phyloP scores from a whole-genome alignment of 257 asterid species.

The Gentiana dahurica region DNA sequence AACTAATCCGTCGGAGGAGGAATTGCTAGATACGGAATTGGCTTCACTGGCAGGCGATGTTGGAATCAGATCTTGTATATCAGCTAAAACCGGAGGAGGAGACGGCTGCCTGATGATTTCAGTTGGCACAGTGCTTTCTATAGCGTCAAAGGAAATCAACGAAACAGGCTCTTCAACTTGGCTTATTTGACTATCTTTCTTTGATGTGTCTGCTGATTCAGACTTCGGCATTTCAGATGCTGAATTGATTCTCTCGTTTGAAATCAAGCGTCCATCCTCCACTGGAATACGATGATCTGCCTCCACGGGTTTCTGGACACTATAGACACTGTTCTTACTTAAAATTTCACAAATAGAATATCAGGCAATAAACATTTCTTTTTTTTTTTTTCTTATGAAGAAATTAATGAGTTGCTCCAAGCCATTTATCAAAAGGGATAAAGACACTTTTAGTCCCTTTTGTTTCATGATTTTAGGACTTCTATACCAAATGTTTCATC shows the following conservation, averaged over 20 bases:
- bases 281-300: conserved; percentile 28
- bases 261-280: conserved; percentile 5
- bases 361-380: conserved; percentile 3
- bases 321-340: conserved; percentile 17
- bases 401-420: too few species aligned
- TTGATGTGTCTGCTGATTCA: conserved; percentile 33
- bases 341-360: conserved; percentile 10
- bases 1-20: conserved; percentile 33
- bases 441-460: too few species aligned
- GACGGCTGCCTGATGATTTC: conserved; percentile 68
- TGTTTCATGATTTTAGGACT: too few species aligned
- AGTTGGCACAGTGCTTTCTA: conserved; percentile 35
- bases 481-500: too few species aligned
- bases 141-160: conserved; percentile 67
- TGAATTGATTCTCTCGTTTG: conserved; percentile 1
- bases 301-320: conserved; percentile 38
- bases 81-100: conserved; percentile 76
- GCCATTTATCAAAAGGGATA: too few species aligned
- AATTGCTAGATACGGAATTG: conserved; percentile 28
- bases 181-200: conserved; percentile 23
- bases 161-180: conserved; percentile 50
- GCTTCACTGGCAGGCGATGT: conserved; percentile 28
- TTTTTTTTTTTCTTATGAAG: too few species aligned
- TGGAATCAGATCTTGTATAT: conserved; percentile 74
- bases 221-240: conserved; percentile 24